Percentiles rank a stretch among this genome's conserved stretches.
These are phyloP conservation scores for Penicillium bialowiezense DNA, from an alignment of 495 filamentous ascomycete genomes.

Conservation along the genomic window DNA sequence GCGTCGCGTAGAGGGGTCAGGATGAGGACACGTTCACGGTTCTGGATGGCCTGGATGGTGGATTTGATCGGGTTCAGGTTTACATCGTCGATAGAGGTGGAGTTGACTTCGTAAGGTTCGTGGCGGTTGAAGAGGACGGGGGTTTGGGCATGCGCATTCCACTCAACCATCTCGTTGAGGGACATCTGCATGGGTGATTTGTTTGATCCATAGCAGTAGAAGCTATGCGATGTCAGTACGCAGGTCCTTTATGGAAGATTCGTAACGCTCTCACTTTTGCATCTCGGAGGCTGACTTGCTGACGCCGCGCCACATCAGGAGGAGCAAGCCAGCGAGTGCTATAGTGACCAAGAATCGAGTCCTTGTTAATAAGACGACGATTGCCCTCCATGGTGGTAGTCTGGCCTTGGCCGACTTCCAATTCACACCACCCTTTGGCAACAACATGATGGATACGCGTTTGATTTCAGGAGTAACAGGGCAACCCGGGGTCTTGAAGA, in stretches of 20 bases:
- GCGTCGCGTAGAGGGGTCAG: constrained; percentile 94
- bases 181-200: constrained; percentile 94
- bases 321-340: constrained; percentile 65
- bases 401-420: constrained; percentile 87
- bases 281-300: constrained; percentile 78
- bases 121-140: constrained; percentile 97
- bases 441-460: constrained; percentile 52
- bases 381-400: constrained; percentile 76
- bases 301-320: constrained; percentile 90
- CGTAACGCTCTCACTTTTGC: constrained; percentile 68
- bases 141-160: constrained; percentile 84
- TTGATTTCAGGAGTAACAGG: constrained; percentile 3
- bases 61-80: constrained; percentile 85
- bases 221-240: constrained; percentile 54
- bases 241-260: not conserved
- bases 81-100: constrained; percentile 69
- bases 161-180: constrained; percentile 81
- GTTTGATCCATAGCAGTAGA: constrained; percentile 93
- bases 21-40: constrained; percentile 88
- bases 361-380: constrained; percentile 72
- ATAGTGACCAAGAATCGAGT: constrained; percentile 77
- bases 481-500: constrained; percentile 4
- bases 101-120: constrained; percentile 78
- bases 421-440: constrained; percentile 84
- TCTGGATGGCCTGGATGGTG: constrained; percentile 69